These are phyloP conservation scores for Phallus indusiatus DNA, from an alignment of 768 basidiomycete species.

Conservation along the genomic window DNA sequence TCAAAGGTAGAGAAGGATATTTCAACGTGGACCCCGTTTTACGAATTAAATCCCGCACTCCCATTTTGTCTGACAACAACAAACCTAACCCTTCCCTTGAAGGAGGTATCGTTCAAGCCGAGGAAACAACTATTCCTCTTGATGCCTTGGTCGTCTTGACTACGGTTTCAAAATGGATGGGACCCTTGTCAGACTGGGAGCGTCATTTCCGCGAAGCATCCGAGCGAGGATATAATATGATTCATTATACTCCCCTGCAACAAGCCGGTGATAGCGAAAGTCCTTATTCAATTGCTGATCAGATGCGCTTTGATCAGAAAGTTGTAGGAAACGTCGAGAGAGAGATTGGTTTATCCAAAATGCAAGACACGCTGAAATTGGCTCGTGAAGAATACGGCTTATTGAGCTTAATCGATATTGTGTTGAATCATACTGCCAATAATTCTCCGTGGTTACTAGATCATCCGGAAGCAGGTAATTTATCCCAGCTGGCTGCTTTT, in stretches of 20 bases:
- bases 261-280: constrained; percentile 82
- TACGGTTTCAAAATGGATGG: constrained; percentile 98
- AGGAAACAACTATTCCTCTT: constrained; percentile 63
- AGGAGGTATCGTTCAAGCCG: constrained; percentile 37
- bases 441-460: constrained; percentile 86
- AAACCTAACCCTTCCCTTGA: constrained; percentile 41
- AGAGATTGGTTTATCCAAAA: constrained; percentile 44
- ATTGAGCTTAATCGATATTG: constrained; percentile 87
- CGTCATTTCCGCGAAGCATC: constrained; percentile 75
- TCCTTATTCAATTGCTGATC: constrained; percentile 90
- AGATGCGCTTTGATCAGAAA: constrained; percentile 36
- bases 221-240: constrained; percentile 92
- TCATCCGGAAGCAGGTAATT: constrained; percentile 90
- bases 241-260: constrained; percentile 95
- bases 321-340: constrained; percentile 22
- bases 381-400: constrained; percentile 84
- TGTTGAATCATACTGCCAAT: constrained; percentile 94
- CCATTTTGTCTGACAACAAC: constrained; percentile 54
- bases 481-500: neutral
- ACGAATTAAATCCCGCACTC: constrained; percentile 58
- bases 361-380: constrained; percentile 55
- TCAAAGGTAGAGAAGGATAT: constrained; percentile 82
- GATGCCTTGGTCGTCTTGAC: constrained; percentile 86
- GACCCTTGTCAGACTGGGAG: constrained; percentile 66
- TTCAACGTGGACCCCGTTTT: constrained; percentile 95